Conservation (phyloP, 2,329 filamentous ascomycete species). For the Hypoxylon sp. region DNA sequence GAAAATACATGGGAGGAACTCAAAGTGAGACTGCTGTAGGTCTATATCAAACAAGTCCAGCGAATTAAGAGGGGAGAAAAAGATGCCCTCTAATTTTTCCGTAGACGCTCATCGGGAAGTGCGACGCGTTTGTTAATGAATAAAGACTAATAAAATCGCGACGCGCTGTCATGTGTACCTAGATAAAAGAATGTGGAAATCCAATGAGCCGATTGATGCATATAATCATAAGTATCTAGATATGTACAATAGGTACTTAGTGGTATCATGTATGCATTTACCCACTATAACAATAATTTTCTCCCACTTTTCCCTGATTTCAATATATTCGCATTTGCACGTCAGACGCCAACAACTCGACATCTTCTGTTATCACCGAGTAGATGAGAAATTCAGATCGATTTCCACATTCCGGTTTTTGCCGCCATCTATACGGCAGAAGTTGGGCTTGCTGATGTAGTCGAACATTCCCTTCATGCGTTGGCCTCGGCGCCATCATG, state of each 20-base stretch:
- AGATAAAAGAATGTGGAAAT: no score
- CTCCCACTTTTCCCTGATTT: background rate
- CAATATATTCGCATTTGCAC: background rate
- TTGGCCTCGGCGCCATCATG: background rate
- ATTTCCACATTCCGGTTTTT: background rate
- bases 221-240: slow-evolving; percentile 6
- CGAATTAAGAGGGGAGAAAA: no score
- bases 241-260: background rate
- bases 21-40: no score
- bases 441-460: background rate
- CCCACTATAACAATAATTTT: background rate
- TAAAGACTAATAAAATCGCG: slow-evolving; percentile 1
- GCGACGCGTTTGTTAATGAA: slow-evolving; percentile 32
- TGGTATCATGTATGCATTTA: background rate
- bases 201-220: background rate
- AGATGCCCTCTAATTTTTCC: background rate
- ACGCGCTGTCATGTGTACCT: slow-evolving; percentile 31
- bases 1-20: slow-evolving; percentile 18
- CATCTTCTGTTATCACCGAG: background rate
- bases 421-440: background rate
- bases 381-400: background rate
- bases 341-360: background rate
- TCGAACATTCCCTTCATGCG: background rate
- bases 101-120: background rate
- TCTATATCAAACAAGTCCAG: no score